Evolutionary conservation across 2,329 filamentous ascomycete species (phyloP).

Genomic region (Monilinia fructigena): DNA sequence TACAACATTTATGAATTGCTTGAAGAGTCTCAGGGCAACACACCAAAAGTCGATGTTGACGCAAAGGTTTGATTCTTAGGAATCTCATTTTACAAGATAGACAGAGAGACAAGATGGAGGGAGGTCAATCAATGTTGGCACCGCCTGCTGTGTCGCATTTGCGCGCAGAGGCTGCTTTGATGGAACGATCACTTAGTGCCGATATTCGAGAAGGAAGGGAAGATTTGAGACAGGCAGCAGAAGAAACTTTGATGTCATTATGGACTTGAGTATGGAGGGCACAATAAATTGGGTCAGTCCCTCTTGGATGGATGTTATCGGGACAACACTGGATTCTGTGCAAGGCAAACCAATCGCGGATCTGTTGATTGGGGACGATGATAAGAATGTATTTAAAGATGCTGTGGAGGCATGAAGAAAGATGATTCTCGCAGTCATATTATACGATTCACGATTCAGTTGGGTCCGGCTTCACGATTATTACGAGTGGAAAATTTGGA

Average conservation of each 20-base stretch:
- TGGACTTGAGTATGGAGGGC: constrained; percentile 88
- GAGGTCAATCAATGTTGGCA: constrained; percentile 35
- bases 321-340: constrained; percentile 70
- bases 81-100: constrained; percentile 14
- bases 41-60: constrained; percentile 22
- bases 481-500: constrained; percentile 44
- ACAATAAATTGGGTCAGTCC: constrained; percentile 94
- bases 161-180: constrained; percentile 41
- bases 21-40: constrained; percentile 1
- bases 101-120: constrained; percentile 26
- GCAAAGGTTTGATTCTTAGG: constrained; percentile 22
- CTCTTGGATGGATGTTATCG: constrained; percentile 92
- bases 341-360: constrained; percentile 77
- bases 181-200: constrained; percentile 73
- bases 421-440: constrained; percentile 93
- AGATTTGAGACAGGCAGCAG: constrained; percentile 90
- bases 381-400: constrained; percentile 77
- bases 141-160: constrained; percentile 38
- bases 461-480: constrained; percentile 69
- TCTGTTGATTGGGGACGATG: constrained; percentile 67
- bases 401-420: constrained; percentile 85
- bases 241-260: constrained; percentile 92
- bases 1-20: constrained; percentile 11
- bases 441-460: constrained; percentile 72
- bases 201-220: constrained; percentile 91